Evolutionary conservation across 2,329 filamentous ascomycete species (phyloP).

Genomic region (Aspergillus aculeatinus): DNA sequence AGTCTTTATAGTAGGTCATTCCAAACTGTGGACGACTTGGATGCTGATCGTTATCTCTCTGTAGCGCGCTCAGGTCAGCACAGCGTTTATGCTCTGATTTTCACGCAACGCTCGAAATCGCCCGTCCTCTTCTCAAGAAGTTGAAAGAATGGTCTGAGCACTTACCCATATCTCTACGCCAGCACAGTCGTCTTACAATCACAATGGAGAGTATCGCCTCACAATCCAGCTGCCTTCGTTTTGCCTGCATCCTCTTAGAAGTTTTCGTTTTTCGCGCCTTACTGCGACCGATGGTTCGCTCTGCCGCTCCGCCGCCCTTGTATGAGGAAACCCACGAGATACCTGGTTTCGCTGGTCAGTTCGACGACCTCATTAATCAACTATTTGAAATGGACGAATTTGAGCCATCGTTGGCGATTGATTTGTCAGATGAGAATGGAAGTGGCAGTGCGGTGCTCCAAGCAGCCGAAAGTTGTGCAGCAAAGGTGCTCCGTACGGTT

Average conservation of each 20-base stretch:
- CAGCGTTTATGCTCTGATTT: slow-evolving; percentile 33
- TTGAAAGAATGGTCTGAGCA: slow-evolving; percentile 31
- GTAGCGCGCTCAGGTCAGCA: slow-evolving; percentile 20
- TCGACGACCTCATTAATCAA: slow-evolving; percentile 25
- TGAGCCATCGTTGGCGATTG: slow-evolving; percentile 25
- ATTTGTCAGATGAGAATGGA: slow-evolving; percentile 22
- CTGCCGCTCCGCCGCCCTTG: slow-evolving; percentile 27
- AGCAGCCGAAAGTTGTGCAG: slow-evolving; percentile 34
- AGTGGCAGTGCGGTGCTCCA: slow-evolving; percentile 29
- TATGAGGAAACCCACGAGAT: slow-evolving; percentile 16
- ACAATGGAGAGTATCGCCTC: background rate
- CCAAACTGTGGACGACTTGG: background rate
- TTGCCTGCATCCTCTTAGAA: slow-evolving; percentile 38
- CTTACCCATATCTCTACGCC: background rate
- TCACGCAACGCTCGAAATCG: slow-evolving; percentile 29
- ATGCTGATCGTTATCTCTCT: slow-evolving; percentile 13
- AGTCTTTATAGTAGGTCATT: slow-evolving; percentile 32
- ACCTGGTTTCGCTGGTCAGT: slow-evolving; percentile 10
- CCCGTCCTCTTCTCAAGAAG: slow-evolving; percentile 27
- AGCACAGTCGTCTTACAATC: no score
- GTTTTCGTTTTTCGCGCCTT: slow-evolving; percentile 38
- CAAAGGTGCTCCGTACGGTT: slow-evolving; percentile 12
- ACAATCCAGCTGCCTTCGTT: slow-evolving; percentile 23
- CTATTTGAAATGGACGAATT: slow-evolving; percentile 24
- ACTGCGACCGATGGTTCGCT: slow-evolving; percentile 32